These are phyloP conservation scores for Kodamaea plutei DNA, from an alignment of 1,139 yeast genomes.

Conservation along the genomic window DNA sequence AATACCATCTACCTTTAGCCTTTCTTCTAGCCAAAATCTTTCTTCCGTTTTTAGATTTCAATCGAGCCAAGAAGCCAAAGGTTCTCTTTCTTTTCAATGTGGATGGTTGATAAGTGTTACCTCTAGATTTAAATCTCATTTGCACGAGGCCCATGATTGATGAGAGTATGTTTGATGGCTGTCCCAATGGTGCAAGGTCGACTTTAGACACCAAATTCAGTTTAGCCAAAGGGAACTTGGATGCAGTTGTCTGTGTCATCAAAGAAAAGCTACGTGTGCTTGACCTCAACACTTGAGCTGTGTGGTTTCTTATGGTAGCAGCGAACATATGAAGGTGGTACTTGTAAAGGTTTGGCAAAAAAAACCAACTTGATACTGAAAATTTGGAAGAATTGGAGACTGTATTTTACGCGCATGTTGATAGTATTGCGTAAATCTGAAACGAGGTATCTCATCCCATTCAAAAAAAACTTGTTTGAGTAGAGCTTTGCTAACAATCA, in stretches of 20 bases:
- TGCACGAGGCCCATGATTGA: conserved; percentile 40
- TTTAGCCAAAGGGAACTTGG: conserved; percentile 6
- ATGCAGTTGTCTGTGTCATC: conserved; percentile 15
- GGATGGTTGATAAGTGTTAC: conserved; percentile 93
- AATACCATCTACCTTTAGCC: conserved; percentile 91
- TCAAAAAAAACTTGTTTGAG: conserved; percentile 4
- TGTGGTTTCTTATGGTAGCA: too few relatives aligned
- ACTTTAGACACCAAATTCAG: too few relatives aligned
- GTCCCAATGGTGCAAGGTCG: too few relatives aligned
- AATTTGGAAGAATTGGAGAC: conserved; percentile 4
- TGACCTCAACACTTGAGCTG: too few relatives aligned
- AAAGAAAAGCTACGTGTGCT: conserved; percentile 15
- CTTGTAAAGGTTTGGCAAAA: too few relatives aligned
- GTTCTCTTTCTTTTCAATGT: conserved; percentile 87
- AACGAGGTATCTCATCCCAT: neutral
- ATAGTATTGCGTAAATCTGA: too few relatives aligned
- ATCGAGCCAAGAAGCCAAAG: conserved; percentile 87
- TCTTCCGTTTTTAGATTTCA: conserved; percentile 73
- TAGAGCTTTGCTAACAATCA: too few relatives aligned
- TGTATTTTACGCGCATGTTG: conserved; percentile 5
- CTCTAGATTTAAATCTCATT: conserved; percentile 81
- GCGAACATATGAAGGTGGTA: too few relatives aligned
- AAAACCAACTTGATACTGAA: conserved; percentile 3
- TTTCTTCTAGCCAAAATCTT: conserved; percentile 74
- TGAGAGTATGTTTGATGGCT: conserved; percentile 18